Conservation (phyloP, 352 stramenopile genomes). For the Globisporangium rhizosaccharum region DNA sequence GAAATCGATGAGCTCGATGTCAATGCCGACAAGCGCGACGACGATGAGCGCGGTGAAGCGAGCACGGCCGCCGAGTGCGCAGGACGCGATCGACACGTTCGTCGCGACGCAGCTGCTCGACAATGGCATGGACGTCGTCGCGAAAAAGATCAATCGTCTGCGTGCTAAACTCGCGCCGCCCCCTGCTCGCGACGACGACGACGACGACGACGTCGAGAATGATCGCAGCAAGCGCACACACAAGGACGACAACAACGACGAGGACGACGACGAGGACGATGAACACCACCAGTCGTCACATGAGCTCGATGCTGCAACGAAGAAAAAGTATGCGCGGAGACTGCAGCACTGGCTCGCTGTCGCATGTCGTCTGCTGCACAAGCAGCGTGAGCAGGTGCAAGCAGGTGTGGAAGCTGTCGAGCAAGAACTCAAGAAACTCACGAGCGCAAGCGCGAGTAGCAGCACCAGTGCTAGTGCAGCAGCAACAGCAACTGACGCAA, state of each 20-base stretch:
- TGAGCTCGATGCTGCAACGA: slow-evolving; percentile 7
- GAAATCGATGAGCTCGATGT: too few relatives aligned
- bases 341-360: slow-evolving; percentile 63
- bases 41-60: neutral
- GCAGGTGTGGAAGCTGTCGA: slow-evolving; percentile 54
- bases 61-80: slow-evolving; percentile 18
- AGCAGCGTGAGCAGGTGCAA: slow-evolving; percentile 47
- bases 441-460: slow-evolving; percentile 20
- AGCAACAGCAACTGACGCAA: neutral
- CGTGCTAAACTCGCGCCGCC: slow-evolving; percentile 41
- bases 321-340: slow-evolving; percentile 42
- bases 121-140: slow-evolving; percentile 71
- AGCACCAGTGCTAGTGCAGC: neutral
- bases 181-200: slow-evolving; percentile 1
- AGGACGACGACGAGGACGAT: neutral
- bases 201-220: slow-evolving; percentile 17
- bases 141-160: slow-evolving; percentile 59
- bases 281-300: neutral
- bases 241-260: too few relatives aligned
- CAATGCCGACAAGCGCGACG: neutral
- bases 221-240: neutral
- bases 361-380: slow-evolving; percentile 45
- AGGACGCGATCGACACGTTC: slow-evolving; percentile 61
- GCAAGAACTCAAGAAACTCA: slow-evolving; percentile 33
- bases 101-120: slow-evolving; percentile 73